phyloP scores from a whole-genome alignment of 768 basidiomycete genomes.

The Scleroderma citrinum region DNA sequence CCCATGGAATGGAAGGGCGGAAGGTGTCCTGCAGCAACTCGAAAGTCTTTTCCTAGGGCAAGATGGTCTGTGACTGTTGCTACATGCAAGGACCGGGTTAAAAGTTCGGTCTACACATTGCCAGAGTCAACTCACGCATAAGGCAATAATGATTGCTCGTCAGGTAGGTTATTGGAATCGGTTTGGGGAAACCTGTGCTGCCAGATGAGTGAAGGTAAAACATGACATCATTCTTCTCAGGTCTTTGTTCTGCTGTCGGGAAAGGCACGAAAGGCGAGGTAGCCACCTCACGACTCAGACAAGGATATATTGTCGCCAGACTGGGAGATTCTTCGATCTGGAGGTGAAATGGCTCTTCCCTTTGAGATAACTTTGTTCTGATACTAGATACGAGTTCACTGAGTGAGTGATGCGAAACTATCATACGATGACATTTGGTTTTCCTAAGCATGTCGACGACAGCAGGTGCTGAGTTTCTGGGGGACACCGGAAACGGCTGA shows the following conservation, averaged over 20 bases:
- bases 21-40: constrained; percentile 9
- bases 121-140: constrained; percentile 25
- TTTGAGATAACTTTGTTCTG: constrained; percentile 10
- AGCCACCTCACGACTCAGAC: constrained; percentile 14
- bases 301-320: constrained; percentile 8
- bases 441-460: constrained; percentile 31
- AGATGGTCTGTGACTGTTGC: constrained; percentile 6
- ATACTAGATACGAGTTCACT: constrained; percentile 27
- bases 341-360: background rate
- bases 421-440: constrained; percentile 34
- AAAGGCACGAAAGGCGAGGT: constrained; percentile 7
- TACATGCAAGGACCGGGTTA: background rate
- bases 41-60: constrained; percentile 1
- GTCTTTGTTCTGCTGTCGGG: constrained; percentile 1
- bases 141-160: constrained; percentile 28
- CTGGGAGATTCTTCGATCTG: constrained; percentile 12
- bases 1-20: constrained; percentile 21
- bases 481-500: constrained; percentile 33
- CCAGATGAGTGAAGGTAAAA: constrained; percentile 46
- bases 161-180: constrained; percentile 31
- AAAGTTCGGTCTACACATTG: background rate
- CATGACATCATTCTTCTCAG: constrained; percentile 15
- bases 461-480: constrained; percentile 32
- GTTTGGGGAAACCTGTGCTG: constrained; percentile 42
- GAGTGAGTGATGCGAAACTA: constrained; percentile 30